phyloP scores from a whole-genome alignment of 2,329 filamentous ascomycete species.

The Clonostachys rhizophaga region DNA sequence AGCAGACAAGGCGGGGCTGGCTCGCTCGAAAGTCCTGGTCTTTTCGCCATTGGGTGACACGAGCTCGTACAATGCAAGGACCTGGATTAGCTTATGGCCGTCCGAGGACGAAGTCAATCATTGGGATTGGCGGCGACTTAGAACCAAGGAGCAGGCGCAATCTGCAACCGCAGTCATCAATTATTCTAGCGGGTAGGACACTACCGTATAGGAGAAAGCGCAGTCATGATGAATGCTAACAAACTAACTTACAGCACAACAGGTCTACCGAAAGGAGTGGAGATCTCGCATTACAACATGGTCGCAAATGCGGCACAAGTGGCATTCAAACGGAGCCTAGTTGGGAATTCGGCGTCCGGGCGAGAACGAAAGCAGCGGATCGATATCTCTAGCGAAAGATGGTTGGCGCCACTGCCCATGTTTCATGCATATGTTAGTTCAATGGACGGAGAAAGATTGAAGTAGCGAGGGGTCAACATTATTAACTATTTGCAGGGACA shows the following conservation, averaged over 20 bases:
- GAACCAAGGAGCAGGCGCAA: too few species aligned
- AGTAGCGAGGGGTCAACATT: too few species aligned
- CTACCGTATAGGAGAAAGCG: too few species aligned
- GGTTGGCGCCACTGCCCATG: neutral
- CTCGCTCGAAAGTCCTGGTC: too few species aligned
- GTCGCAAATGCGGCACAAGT: neutral
- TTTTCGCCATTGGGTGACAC: too few species aligned
- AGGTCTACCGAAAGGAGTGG: neutral
- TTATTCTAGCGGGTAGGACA: neutral
- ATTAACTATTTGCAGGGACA: neutral
- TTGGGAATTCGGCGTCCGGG: neutral
- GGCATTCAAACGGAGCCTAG: neutral
- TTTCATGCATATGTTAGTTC: neutral
- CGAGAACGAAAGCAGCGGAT: neutral
- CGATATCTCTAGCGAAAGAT: neutral
- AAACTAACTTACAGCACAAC: neutral
- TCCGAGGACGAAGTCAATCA: too few species aligned
- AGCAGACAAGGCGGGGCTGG: too few species aligned
- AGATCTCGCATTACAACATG: neutral
- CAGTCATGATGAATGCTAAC: too few species aligned
- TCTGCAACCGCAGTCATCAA: neutral
- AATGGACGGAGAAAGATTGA: neutral
- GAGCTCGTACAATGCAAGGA: too few species aligned
- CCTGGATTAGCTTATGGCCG: too few species aligned
- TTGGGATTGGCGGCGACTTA: too few species aligned